Percentiles rank a stretch among this genome's conserved stretches.
These are phyloP conservation scores for Naegleria gruberi DNA, from an alignment of 208 protist genomes.

Conservation along the genomic window DNA sequence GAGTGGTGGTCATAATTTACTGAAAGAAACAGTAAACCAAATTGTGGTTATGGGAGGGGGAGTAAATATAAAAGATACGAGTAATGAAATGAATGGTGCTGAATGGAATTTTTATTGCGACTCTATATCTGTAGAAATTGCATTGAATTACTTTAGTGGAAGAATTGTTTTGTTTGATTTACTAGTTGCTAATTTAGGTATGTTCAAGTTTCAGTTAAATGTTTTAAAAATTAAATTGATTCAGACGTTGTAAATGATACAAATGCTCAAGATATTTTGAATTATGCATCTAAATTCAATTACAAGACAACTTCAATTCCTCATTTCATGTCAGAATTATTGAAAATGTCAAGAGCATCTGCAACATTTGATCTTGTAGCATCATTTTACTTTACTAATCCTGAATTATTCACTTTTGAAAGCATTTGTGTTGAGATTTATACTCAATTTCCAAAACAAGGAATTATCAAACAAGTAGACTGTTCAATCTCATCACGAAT, in stretches of 20 bases:
- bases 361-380: not conserved
- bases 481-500: not conserved
- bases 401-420: not conserved
- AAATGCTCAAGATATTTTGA: not conserved
- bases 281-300: not conserved
- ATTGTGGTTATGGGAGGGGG: not conserved
- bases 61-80: not conserved
- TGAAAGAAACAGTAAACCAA: not conserved
- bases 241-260: not conserved
- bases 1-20: not conserved
- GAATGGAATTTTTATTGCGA: constrained; percentile 7
- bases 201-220: not conserved
- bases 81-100: not conserved
- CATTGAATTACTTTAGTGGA: not conserved
- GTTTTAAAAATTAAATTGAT: not conserved
- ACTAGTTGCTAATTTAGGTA: not conserved
- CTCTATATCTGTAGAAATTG: not conserved
- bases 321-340: not conserved
- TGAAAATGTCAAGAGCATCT: not conserved
- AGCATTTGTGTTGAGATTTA: not conserved
- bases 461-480: not conserved
- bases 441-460: not conserved
- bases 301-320: not conserved
- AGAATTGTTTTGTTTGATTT: not conserved
- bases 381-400: not conserved